These are phyloP conservation scores for Yarrowia bubula DNA, from an alignment of 805 yeast genomes.

Conservation along the genomic window DNA sequence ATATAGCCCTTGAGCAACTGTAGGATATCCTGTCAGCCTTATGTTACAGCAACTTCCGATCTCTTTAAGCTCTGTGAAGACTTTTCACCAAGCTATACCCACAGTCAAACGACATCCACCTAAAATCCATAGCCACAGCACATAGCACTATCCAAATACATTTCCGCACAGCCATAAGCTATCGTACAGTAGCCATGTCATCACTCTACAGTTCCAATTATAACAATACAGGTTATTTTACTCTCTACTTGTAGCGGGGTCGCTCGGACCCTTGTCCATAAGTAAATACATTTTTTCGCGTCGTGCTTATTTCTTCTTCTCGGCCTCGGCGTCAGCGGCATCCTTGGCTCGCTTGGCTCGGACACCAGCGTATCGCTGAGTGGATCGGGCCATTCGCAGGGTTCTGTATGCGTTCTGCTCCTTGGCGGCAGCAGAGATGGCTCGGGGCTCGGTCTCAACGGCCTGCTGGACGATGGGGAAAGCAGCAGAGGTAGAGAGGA, in stretches of 20 bases:
- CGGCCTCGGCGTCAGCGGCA: constrained; percentile 99
- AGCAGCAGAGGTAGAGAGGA: constrained; percentile 62
- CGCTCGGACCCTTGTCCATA: background rate
- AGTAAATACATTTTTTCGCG: constrained; percentile 22
- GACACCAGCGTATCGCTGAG: constrained; percentile 90
- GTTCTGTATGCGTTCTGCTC: constrained; percentile 86
- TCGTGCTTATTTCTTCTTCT: constrained; percentile 83
- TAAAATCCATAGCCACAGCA: too few species aligned
- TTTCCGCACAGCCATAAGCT: too few species aligned
- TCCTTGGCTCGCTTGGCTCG: constrained; percentile 98
- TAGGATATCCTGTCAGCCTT: too few species aligned
- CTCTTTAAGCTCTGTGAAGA: too few species aligned
- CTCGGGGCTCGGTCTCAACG: constrained; percentile 77
- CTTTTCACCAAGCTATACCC: too few species aligned
- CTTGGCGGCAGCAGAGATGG: constrained; percentile 66
- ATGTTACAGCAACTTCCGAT: too few species aligned
- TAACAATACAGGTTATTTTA: background rate
- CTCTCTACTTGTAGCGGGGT: too few species aligned
- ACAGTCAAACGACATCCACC: too few species aligned
- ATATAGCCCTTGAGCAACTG: too few species aligned
- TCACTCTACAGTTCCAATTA: too few species aligned
- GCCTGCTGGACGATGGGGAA: constrained; percentile 90
- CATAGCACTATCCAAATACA: too few species aligned
- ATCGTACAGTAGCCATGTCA: too few species aligned
- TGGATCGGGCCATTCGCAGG: constrained; percentile 92